Evolutionary conservation across 495 filamentous ascomycete species (phyloP), one percentile per base, ranked within the genome.

Genomic region (Penicillium antarcticum): DNA sequence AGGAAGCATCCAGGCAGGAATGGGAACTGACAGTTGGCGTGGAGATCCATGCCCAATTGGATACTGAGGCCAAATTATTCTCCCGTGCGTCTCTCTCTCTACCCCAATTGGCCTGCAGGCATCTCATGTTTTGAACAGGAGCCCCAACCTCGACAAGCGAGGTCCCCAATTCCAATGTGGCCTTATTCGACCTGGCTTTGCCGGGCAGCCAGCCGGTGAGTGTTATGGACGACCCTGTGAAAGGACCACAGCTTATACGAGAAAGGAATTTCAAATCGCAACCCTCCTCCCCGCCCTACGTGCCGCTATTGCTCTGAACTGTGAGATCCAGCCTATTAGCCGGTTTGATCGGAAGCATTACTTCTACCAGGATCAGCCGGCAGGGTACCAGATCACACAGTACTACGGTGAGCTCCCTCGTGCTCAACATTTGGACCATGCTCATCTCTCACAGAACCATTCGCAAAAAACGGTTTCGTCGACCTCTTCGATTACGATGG

Each of bases 261-360:
- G 18, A 34, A 45, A 78, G 76, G 71, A 79, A 56, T 92, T 98
- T 61, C 92, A 97, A 72, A 74, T 76, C 38, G 87, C 85, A 47
- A 90, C 88, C 0, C 73, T 97, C 18, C 77, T 99, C 13, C 95
- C 94, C 32, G 94, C 94, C 23, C 65, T 99, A 19, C 85, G 94
- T 45, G 91, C 94, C 29, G 92, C 92, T 2, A 65, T 97, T 12
- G 91, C 91, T 2, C 74, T 99, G 29, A 80, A 83, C 39, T 97
- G 94, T 69, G 66, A 83, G 0, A 81, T 97, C 42, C 83, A 91
- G 62, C 76, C 68, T 2, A 77, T 78, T 40, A 95, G 89, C 61
- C 79, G 79, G 29, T 99, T 95, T 68, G 94, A 99, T 69, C 80
- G 94, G 42, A 99, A 99, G 66, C 94, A 99, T 62, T 99, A 99